Evolutionary conservation across 352 stramenopile genomes (phyloP).

Genomic region (Pythium aquatile): DNA sequence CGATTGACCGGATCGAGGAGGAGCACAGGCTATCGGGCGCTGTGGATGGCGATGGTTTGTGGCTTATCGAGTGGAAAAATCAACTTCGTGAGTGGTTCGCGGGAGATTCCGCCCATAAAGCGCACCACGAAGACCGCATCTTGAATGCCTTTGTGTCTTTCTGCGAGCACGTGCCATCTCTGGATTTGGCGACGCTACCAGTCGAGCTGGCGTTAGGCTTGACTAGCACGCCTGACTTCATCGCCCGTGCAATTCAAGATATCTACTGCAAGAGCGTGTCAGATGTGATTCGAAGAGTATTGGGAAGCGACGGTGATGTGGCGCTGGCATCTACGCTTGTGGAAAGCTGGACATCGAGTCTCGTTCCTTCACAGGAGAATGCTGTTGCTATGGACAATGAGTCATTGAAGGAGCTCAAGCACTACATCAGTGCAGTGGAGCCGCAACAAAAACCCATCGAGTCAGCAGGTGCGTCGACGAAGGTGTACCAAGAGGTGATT

Average conservation of each 20-base stretch:
- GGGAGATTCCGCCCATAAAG: neutral
- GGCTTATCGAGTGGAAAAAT: conserved; percentile 14
- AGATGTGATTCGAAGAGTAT: conserved; percentile 22
- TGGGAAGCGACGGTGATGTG: conserved; percentile 16
- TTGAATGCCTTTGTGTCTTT: conserved; percentile 29
- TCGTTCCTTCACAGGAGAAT: neutral
- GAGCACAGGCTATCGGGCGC: conserved; percentile 1
- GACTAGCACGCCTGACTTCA: conserved; percentile 20
- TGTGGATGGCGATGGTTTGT: neutral
- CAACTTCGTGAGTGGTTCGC: conserved; percentile 19
- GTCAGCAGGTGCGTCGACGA: neutral
- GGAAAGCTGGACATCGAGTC: conserved; percentile 12
- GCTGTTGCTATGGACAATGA: neutral
- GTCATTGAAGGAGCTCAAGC: conserved; percentile 5
- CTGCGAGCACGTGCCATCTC: conserved; percentile 18
- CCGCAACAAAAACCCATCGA: neutral
- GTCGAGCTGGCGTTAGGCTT: conserved; percentile 24
- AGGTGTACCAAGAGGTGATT: conserved; percentile 9
- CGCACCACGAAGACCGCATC: conserved; percentile 19
- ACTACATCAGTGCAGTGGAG: conserved; percentile 12
- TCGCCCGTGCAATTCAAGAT: conserved; percentile 17
- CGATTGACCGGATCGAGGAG: conserved; percentile 10
- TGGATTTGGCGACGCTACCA: conserved; percentile 23
- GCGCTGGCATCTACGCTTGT: conserved; percentile 9
- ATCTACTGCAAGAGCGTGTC: conserved; percentile 29